Conservation (phyloP, 2,329 filamentous ascomycete genomes). For the Hymenoscyphus infarciens region DNA sequence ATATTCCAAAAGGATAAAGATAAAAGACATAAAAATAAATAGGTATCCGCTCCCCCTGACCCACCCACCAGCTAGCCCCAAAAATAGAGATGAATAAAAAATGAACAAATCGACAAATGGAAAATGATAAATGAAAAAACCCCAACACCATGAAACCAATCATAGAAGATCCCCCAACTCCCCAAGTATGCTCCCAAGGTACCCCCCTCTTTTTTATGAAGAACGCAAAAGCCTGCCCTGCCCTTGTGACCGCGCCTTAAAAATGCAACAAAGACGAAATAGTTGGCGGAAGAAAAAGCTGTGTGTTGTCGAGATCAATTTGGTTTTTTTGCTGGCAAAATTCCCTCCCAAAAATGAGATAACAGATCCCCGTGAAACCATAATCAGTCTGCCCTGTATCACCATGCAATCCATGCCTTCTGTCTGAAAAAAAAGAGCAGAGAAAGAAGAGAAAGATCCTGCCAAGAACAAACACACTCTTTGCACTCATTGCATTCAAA, state of each 20-base stretch:
- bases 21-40: neutral
- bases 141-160: too few relatives aligned
- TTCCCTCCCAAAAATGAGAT: neutral
- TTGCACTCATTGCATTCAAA: neutral
- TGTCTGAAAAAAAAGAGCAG: neutral
- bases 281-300: too few relatives aligned
- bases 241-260: neutral
- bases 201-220: too few relatives aligned
- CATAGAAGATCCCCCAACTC: neutral
- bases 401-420: neutral
- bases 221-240: neutral
- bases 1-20: neutral
- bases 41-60: neutral
- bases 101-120: neutral
- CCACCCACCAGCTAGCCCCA: neutral
- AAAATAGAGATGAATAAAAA: neutral
- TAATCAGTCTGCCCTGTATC: neutral
- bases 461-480: neutral
- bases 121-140: too few relatives aligned
- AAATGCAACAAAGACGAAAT: neutral
- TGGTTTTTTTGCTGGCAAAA: neutral
- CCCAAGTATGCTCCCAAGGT: neutral
- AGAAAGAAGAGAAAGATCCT: neutral
- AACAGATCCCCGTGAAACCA: neutral
- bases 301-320: neutral